These are phyloP conservation scores for Metschnikowia anglica DNA, from an alignment of 805 yeast species.

Conservation along the genomic window DNA sequence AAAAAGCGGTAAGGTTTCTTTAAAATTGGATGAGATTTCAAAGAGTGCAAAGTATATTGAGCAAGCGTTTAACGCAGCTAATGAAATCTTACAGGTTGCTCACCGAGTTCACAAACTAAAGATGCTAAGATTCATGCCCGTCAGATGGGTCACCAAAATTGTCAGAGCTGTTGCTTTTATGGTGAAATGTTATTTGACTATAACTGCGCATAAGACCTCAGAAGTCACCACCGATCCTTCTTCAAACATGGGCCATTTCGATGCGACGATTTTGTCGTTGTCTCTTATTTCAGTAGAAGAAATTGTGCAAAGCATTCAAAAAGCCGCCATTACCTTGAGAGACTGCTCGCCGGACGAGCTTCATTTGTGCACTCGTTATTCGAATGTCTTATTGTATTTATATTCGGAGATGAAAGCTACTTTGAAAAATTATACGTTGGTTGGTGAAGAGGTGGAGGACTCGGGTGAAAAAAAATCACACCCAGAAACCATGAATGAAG, in stretches of 20 bases:
- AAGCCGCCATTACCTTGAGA: constrained; percentile 68
- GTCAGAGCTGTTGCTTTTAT: constrained; percentile 88
- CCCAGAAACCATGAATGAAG: constrained; percentile 5
- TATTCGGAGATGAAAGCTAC: constrained; percentile 70
- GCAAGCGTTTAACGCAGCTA: constrained; percentile 80
- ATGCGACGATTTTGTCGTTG: constrained; percentile 53
- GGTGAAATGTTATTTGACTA: constrained; percentile 76
- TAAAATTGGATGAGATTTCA: constrained; percentile 67
- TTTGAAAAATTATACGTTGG: constrained; percentile 23
- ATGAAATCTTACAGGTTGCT: constrained; percentile 70
- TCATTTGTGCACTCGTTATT: constrained; percentile 77
- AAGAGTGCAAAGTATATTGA: constrained; percentile 75
- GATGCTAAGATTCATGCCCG: constrained; percentile 76
- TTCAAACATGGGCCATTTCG: constrained; percentile 31
- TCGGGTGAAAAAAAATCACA: not conserved
- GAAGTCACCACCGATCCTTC: constrained; percentile 18
- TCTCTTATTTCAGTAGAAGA: constrained; percentile 72
- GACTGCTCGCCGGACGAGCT: constrained; percentile 89
- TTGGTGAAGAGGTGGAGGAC: constrained; percentile 4
- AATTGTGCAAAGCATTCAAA: constrained; percentile 62
- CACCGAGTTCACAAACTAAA: constrained; percentile 64
- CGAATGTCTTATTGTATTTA: constrained; percentile 71
- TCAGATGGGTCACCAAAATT: constrained; percentile 85
- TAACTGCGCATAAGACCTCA: constrained; percentile 47
- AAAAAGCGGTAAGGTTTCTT: constrained; percentile 21